Evolutionary conservation across 2,329 filamentous ascomycete species (phyloP).

Genomic region (Seiridium unicorne): DNA sequence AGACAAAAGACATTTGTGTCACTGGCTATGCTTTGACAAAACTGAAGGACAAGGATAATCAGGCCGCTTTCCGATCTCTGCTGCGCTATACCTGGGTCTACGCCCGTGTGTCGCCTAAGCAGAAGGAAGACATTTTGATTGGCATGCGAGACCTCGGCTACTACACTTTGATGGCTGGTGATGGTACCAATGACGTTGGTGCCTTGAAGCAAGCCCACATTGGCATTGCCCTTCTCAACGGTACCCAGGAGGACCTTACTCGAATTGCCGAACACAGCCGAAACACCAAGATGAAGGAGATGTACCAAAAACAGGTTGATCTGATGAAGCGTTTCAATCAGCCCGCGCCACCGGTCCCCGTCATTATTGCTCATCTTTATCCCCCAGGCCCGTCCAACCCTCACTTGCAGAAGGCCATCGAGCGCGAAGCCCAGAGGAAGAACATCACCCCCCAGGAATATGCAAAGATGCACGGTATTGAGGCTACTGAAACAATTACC

Average conservation of each 20-base stretch:
- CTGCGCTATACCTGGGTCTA: slow-evolving; percentile 96
- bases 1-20: slow-evolving; percentile 87
- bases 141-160: slow-evolving; percentile 96
- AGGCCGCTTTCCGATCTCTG: slow-evolving; percentile 68
- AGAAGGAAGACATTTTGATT: slow-evolving; percentile 97
- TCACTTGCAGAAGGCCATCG: slow-evolving; percentile 89
- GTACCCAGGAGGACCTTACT: slow-evolving; percentile 84
- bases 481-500: slow-evolving; percentile 61
- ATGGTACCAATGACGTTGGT: slow-evolving; percentile 97
- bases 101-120: slow-evolving; percentile 94
- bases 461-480: slow-evolving; percentile 50
- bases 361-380: slow-evolving; percentile 89
- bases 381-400: slow-evolving; percentile 88
- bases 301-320: slow-evolving; percentile 92
- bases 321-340: slow-evolving; percentile 97
- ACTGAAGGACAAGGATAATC: slow-evolving; percentile 68
- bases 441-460: slow-evolving; percentile 62
- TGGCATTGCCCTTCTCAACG: slow-evolving; percentile 92
- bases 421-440: slow-evolving; percentile 81
- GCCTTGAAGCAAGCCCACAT: slow-evolving; percentile 98
- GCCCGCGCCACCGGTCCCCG: slow-evolving; percentile 85
- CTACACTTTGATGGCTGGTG: slow-evolving; percentile 97
- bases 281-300: slow-evolving; percentile 96
- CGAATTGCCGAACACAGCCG: slow-evolving; percentile 92
- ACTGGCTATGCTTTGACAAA: slow-evolving; percentile 92